These are phyloP conservation scores for Yamadazyma epiphylla DNA, from an alignment of 1,139 yeast species.

Conservation along the genomic window DNA sequence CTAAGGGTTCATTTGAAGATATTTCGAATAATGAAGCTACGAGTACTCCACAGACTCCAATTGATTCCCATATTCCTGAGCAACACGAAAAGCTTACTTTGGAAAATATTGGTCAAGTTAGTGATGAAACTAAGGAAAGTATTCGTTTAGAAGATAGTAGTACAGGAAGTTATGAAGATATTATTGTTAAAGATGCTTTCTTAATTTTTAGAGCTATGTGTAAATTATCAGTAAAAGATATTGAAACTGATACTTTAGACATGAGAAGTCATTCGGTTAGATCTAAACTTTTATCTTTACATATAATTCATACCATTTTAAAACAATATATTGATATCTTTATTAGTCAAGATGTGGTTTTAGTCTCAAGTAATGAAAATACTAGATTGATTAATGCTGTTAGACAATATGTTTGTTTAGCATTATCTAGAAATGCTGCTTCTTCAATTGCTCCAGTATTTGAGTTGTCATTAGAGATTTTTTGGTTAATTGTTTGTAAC, in stretches of 20 bases:
- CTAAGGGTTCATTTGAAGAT: constrained; percentile 18
- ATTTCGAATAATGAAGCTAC: too few relatives aligned
- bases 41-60: constrained; percentile 9
- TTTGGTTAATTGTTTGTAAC: constrained; percentile 83
- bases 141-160: constrained; percentile 49
- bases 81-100: constrained; percentile 45
- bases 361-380: constrained; percentile 54
- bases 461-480: constrained; percentile 87
- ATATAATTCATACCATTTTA: constrained; percentile 80
- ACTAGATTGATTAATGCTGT: constrained; percentile 74
- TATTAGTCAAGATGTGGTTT: constrained; percentile 58
- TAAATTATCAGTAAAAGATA: constrained; percentile 77
- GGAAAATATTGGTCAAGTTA: constrained; percentile 51
- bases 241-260: constrained; percentile 70
- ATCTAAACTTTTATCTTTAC: constrained; percentile 83
- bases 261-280: constrained; percentile 90
- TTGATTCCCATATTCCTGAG: background rate
- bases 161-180: constrained; percentile 53
- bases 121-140: constrained; percentile 49
- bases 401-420: constrained; percentile 77
- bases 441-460: constrained; percentile 89
- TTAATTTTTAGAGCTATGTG: constrained; percentile 92
- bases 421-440: constrained; percentile 89
- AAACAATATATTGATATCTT: constrained; percentile 85
- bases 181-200: constrained; percentile 85